These are phyloP conservation scores for Rhododendron griersonianum DNA, from an alignment of 148 eudicot species.

Conservation along the genomic window DNA sequence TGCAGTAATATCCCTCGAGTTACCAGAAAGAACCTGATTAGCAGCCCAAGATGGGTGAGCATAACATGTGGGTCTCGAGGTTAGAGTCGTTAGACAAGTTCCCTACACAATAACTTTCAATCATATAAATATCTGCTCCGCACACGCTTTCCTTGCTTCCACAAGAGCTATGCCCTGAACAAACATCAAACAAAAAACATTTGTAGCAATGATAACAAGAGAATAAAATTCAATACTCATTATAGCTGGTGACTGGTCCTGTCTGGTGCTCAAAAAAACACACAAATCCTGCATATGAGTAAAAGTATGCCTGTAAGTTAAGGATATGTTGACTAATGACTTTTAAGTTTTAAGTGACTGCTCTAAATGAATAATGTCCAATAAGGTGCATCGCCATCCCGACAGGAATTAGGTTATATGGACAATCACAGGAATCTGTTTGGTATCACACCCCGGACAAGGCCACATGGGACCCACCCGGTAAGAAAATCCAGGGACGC, in stretches of 20 bases:
- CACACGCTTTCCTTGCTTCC: background rate
- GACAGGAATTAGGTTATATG: background rate
- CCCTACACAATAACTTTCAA: background rate
- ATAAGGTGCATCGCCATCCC: background rate
- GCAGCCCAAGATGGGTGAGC: background rate
- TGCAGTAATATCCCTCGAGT: background rate
- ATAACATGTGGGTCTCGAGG: background rate
- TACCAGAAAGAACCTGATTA: background rate
- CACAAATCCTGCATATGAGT: background rate
- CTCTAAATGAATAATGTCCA: background rate
- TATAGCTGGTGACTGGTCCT: background rate
- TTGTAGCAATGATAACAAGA: background rate
- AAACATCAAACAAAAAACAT: background rate
- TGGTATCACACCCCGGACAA: background rate
- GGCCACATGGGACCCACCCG: background rate
- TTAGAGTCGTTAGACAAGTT: background rate
- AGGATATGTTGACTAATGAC: background rate
- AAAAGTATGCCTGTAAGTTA: background rate
- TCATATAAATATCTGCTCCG: background rate
- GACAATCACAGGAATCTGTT: background rate
- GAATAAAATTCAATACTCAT: background rate
- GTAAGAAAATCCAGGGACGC: background rate
- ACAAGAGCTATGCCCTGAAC: background rate
- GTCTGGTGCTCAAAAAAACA: background rate
- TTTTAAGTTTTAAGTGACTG: background rate